phyloP scores from a whole-genome alignment of 2,329 filamentous ascomycete genomes.

The Coniella lustricola region DNA sequence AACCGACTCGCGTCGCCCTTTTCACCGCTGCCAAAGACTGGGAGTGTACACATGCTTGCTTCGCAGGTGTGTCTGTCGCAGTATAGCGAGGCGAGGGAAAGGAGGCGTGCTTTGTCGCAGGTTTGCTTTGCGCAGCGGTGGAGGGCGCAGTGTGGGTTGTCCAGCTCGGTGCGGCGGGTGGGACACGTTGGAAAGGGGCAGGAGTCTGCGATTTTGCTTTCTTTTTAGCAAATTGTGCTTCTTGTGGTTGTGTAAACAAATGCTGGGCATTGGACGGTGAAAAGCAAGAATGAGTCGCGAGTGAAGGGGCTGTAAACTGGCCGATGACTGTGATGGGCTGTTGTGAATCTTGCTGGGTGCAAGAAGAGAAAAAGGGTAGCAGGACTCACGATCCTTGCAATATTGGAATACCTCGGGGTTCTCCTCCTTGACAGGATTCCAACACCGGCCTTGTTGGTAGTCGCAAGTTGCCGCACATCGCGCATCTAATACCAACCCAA shows the following conservation, averaged over 20 bases:
- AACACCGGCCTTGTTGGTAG: slow-evolving; percentile 16
- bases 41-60: slow-evolving; percentile 9
- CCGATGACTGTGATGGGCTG: not conserved
- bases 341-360: too few species aligned
- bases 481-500: slow-evolving; percentile 7
- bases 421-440: slow-evolving; percentile 17
- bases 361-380: too few species aligned
- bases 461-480: slow-evolving; percentile 15
- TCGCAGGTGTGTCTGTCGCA: slow-evolving; percentile 19
- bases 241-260: not conserved
- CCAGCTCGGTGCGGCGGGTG: not conserved
- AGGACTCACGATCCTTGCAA: slow-evolving; percentile 19
- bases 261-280: not conserved
- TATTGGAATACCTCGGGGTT: slow-evolving; percentile 19
- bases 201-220: too few species aligned
- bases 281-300: not conserved
- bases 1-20: slow-evolving; percentile 3
- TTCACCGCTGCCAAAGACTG: slow-evolving; percentile 8
- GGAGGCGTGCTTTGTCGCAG: slow-evolving; percentile 10
- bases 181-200: slow-evolving; percentile 18
- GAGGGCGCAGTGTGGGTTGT: slow-evolving; percentile 8
- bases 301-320: not conserved
- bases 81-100: slow-evolving; percentile 6
- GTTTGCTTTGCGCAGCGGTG: slow-evolving; percentile 15
- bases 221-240: not conserved